Evolutionary conservation across 768 basidiomycete species (phyloP).

Genomic region (Suillus spraguei): DNA sequence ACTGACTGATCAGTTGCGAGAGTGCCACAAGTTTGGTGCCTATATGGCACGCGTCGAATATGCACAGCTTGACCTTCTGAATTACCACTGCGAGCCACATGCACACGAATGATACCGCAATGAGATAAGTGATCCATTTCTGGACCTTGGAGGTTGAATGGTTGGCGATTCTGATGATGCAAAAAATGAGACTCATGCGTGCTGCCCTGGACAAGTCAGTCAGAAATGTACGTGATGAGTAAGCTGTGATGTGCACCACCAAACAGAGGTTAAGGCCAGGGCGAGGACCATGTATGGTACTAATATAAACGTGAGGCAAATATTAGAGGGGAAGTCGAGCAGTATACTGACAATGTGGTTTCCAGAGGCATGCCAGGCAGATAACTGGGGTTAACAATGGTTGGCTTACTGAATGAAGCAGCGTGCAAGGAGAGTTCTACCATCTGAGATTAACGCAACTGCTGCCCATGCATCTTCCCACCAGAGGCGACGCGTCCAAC

Average conservation of each 20-base stretch:
- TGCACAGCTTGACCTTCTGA: conserved; percentile 18
- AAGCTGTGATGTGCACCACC: conserved; percentile 17
- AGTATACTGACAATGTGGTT: conserved; percentile 14
- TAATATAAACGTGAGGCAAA: conserved; percentile 2
- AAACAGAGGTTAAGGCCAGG: conserved; percentile 22
- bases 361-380: conserved; percentile 15
- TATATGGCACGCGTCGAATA: conserved; percentile 15
- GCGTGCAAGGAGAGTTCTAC: background rate
- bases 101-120: conserved; percentile 21
- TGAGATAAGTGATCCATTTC: conserved; percentile 11
- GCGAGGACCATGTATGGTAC: conserved; percentile 18
- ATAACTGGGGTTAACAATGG: background rate
- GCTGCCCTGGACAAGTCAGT: conserved; percentile 18
- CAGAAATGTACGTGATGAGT: background rate
- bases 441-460: conserved; percentile 19
- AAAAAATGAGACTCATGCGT: conserved; percentile 27
- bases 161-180: conserved; percentile 24
- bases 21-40: conserved; percentile 6
- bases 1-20: conserved; percentile 26
- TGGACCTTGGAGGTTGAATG: conserved; percentile 16
- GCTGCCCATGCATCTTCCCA: conserved; percentile 29
- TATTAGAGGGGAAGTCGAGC: background rate
- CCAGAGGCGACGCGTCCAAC: conserved; percentile 22
- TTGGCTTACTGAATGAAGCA: background rate
- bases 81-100: conserved; percentile 13